Evolutionary conservation across 768 basidiomycete genomes (phyloP).

Genomic region (Dentipellis sp.): DNA sequence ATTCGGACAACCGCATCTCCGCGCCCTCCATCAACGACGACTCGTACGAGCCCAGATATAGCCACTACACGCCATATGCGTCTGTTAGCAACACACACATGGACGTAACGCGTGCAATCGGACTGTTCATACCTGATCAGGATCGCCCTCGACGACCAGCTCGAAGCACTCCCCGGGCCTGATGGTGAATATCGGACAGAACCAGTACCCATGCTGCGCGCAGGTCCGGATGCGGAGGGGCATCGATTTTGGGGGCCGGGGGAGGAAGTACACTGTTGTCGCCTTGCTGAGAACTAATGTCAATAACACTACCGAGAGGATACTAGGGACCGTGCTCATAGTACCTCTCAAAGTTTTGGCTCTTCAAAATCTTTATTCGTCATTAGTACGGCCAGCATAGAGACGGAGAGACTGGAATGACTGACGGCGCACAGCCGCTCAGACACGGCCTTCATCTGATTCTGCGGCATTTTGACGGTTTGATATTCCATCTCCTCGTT

Average conservation of each 20-base stretch:
- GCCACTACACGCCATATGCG: constrained; percentile 17
- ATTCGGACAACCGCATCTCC: constrained; percentile 24
- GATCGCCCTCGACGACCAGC: constrained; percentile 19
- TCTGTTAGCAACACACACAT: background rate
- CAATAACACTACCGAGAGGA: background rate
- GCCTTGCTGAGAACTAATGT: background rate
- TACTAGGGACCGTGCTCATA: background rate
- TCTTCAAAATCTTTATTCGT: no score
- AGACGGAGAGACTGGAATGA: background rate
- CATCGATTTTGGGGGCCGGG: constrained; percentile 20
- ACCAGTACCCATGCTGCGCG: constrained; percentile 24
- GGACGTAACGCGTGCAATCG: background rate
- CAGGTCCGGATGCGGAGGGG: constrained; percentile 19
- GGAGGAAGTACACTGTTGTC: constrained; percentile 17
- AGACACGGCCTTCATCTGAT: background rate
- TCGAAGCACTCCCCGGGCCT: constrained; percentile 16
- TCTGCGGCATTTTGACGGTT: background rate
- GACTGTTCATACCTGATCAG: constrained; percentile 13
- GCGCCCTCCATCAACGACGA: constrained; percentile 12
- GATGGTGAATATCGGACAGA: constrained; percentile 14
- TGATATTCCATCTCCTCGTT: background rate
- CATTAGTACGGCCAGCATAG: no score
- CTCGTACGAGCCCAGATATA: constrained; percentile 20
- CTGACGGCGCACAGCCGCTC: background rate
- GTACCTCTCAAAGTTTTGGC: background rate